Evolutionary conservation across 805 yeast species (phyloP), one percentile per base, ranked within the genome.

Genomic region (Starmerella stellata): DNA sequence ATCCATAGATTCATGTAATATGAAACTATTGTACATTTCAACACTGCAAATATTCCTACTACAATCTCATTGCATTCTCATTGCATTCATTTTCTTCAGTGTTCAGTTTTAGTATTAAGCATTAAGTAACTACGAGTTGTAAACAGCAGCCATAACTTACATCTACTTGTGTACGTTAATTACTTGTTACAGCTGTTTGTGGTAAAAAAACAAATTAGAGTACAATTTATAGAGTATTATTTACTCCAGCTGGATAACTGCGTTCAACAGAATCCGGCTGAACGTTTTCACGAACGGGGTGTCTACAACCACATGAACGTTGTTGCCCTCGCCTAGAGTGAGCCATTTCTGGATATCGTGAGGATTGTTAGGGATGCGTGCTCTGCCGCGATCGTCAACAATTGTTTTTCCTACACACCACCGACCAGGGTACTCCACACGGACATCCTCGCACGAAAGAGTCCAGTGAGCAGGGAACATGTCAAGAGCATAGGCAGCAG

Each of bases 341-440:
- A 50, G 44, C 55, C 55, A 51, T 30, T 44, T 40, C 20, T 47
- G 52, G 28, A 38, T 38, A 40, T 51, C 53, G 33, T 47, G 49
- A 9, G 45, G 45, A 23, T 41, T 44, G 28, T 48, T 17, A 19
- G 38, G 42, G 19, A 24, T 16, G 17, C 42, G 38, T 18, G 53
- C 49, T 15, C 60, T 43, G 21, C 56, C 53, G 30, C 66, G 52
- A 11, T 48, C 42, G 34, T 62, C 66, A 7, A 50, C 45, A 3
- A 60, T 49, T 7, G 63, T 59, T 44, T 42, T 42, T 1, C 66
- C 66, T 38, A 45, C 36, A 5, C 61, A 49, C 60, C 62, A 60
- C 38, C 53, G 53, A 18, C 66, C 65, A n/a, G 16, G 39, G 13
- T 58, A 45, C 43, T 62, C 66, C 8, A 61, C 59, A 20, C 66